Base-by-base conservation (phyloP, 2,329 filamentous ascomycete species). In the Cladosporium phlei region DNA sequence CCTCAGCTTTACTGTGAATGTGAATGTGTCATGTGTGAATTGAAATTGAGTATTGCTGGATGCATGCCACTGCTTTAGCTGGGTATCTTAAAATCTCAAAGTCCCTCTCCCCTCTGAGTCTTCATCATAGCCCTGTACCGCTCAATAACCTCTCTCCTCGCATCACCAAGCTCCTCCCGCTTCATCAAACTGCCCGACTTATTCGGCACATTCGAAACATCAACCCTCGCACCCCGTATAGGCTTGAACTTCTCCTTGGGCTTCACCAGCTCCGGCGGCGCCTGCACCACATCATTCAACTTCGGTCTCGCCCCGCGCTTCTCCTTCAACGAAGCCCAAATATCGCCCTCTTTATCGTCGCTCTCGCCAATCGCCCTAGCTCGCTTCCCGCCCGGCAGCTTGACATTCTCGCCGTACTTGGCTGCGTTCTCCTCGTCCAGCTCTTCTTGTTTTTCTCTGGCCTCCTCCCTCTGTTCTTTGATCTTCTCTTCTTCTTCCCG, bases 401-500 rank as follows among this genome's bases (percentile, higher is more conserved):
- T 43, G n/a, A 43, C 21, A 37, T 73, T 70, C 55, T 79, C 80
- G 30, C 78, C 70, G 57, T 85, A 81, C 39, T 79, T 67, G 49
- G 83, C 79, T 40, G 86, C 83, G 39, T 74, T 65, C 59, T 78
- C 72, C 46, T 78, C 75, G 35, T 84, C 81, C 45, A 77, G 78
- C 56, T 79, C 73, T 47, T 74, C 73, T 24, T 87, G 85, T 58
- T 86, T 71, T 60, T 79, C 80, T 42, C 71, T 71, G 17, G 86
- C 84, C 57, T 88, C 78, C 51, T 85, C 83, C 25, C 79, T 85
- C 86, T 61, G 88, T 81, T 51, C 85, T 80, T 68, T 90, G 84
- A 78, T 55, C 82, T 82, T 44, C 77, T 86, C 89, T 56, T 91
- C 86, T 34, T 85, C 83, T 63, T 90, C 88, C 54, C 88, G 72